Evolutionary conservation across 2,329 filamentous ascomycete genomes (phyloP).

Genomic region (Falciphora oryzae): DNA sequence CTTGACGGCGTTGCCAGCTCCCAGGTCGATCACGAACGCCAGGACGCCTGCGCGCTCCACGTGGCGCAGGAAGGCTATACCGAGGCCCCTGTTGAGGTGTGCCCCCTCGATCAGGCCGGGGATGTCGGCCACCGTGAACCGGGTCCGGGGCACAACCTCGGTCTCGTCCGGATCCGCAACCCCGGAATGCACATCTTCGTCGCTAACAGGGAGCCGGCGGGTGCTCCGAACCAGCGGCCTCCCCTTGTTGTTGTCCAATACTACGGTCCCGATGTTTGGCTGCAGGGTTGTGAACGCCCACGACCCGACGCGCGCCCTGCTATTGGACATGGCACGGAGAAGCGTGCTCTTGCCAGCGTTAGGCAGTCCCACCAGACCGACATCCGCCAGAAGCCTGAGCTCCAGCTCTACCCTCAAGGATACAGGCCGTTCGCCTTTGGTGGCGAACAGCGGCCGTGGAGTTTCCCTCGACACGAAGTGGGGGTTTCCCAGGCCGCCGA

Average conservation of each 20-base stretch:
- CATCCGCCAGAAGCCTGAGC: constrained; percentile 89
- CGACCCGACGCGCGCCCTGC: constrained; percentile 79
- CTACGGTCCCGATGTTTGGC: constrained; percentile 87
- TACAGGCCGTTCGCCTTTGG: constrained; percentile 74
- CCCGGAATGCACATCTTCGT: constrained; percentile 23
- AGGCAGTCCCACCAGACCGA: constrained; percentile 88
- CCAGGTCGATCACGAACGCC: constrained; percentile 87
- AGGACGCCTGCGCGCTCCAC: constrained; percentile 90
- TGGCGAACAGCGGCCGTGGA: constrained; percentile 78
- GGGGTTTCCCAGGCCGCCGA: constrained; percentile 88
- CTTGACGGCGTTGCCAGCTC: constrained; percentile 68
- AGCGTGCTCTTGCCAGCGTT: constrained; percentile 96
- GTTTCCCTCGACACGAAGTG: constrained; percentile 79
- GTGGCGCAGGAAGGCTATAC: constrained; percentile 86
- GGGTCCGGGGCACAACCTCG: constrained; percentile 55
- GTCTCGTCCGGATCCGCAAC: constrained; percentile 35
- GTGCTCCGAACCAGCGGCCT: constrained; percentile 50
- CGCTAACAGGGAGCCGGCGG: constrained; percentile 33
- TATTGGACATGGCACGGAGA: constrained; percentile 79
- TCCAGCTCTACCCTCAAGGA: constrained; percentile 79
- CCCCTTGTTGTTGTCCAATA: constrained; percentile 81
- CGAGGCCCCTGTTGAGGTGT: constrained; percentile 85
- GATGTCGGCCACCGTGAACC: constrained; percentile 93
- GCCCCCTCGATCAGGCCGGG: constrained; percentile 89
- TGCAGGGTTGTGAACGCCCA: constrained; percentile 97